These are phyloP conservation scores for Trametes punicea DNA, from an alignment of 768 basidiomycete species.

Conservation along the genomic window DNA sequence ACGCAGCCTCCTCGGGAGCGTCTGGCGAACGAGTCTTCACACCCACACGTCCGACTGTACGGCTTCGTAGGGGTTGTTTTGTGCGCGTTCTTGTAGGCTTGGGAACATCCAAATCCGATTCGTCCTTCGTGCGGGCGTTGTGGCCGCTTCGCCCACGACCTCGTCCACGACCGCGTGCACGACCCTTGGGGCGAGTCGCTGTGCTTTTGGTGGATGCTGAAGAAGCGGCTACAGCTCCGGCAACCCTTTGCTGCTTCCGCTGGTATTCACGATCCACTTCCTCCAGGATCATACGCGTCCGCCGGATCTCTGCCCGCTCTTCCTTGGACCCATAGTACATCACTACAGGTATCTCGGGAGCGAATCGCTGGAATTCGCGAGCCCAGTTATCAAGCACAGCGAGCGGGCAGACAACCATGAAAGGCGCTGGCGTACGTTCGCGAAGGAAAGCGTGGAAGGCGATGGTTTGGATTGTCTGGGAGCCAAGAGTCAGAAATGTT, in stretches of 20 bases:
- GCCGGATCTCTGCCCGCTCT: constrained; percentile 77
- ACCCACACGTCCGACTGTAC: background rate
- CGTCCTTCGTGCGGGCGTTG: background rate
- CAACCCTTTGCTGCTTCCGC: constrained; percentile 18
- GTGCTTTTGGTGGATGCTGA: constrained; percentile 20
- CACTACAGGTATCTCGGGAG: constrained; percentile 78
- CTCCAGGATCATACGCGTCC: constrained; percentile 49
- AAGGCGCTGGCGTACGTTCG: constrained; percentile 66
- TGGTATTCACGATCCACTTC: constrained; percentile 27
- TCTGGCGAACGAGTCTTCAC: background rate
- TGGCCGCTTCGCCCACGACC: background rate
- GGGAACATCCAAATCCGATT: constrained; percentile 10
- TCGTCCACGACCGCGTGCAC: background rate
- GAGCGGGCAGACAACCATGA: constrained; percentile 89
- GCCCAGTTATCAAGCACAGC: constrained; percentile 93
- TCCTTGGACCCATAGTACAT: constrained; percentile 87
- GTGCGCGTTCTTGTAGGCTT: background rate
- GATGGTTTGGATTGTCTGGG: constrained; percentile 90
- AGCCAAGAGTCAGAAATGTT: background rate
- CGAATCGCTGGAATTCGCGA: constrained; percentile 81
- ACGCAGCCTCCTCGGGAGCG: constrained; percentile 5
- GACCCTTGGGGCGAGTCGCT: background rate
- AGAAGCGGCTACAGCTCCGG: constrained; percentile 27
- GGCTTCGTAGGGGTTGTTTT: background rate
- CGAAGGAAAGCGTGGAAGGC: constrained; percentile 90